These are phyloP conservation scores for Uncinocarpus reesii DNA, from an alignment of 2,329 filamentous ascomycete genomes.

Conservation along the genomic window DNA sequence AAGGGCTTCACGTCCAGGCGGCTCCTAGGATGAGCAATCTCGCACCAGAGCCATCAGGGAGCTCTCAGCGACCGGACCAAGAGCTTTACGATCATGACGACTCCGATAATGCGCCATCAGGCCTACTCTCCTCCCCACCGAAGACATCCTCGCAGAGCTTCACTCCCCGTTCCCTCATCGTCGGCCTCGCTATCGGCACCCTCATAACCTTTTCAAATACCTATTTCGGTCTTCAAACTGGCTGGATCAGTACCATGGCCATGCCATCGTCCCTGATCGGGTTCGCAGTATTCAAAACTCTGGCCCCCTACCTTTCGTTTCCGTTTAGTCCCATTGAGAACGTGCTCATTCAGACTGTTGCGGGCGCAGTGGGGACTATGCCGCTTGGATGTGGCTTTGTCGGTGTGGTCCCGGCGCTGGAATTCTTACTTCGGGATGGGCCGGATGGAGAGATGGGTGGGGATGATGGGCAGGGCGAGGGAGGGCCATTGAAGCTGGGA, in stretches of 20 bases:
- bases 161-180: constrained; percentile 67
- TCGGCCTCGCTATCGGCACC: constrained; percentile 73
- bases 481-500: constrained; percentile 61
- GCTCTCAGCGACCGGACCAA: not conserved
- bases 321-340: constrained; percentile 95
- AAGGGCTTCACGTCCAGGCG: not conserved
- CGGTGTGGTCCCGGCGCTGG: constrained; percentile 83
- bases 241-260: constrained; percentile 78
- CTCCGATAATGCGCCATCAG: not conserved
- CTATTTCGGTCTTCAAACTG: constrained; percentile 95
- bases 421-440: constrained; percentile 66
- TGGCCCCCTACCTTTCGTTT: constrained; percentile 60
- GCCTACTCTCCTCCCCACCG: not conserved
- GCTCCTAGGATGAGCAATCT: not conserved
- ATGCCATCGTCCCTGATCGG: constrained; percentile 94
- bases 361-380: constrained; percentile 93
- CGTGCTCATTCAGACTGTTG: constrained; percentile 90
- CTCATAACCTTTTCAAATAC: constrained; percentile 95
- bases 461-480: constrained; percentile 55
- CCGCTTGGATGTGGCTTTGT: constrained; percentile 92
- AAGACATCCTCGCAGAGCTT: constrained; percentile 51
- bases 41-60: not conserved
- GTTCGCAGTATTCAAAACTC: constrained; percentile 80
- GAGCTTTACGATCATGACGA: not conserved
- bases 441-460: constrained; percentile 73